Conservation (phyloP, 208 protist genomes). For the Jaenimonas drosophilae region DNA sequence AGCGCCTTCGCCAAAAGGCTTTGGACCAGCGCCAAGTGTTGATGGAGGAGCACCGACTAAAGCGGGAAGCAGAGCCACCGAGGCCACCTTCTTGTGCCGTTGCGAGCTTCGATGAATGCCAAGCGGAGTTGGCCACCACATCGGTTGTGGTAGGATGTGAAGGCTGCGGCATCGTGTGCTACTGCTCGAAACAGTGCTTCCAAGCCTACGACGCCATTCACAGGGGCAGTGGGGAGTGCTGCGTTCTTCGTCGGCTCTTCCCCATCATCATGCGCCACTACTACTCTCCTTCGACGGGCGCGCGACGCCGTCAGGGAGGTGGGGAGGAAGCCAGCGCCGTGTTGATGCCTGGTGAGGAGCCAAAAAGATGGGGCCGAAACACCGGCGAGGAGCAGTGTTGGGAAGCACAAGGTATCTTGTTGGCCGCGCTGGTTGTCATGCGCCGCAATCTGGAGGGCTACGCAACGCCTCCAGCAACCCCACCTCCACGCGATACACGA, state of each 20-base stretch:
- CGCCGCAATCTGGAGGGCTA: too few species aligned
- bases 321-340: not conserved
- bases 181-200: slow-evolving; percentile 48
- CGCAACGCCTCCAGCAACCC: too few species aligned
- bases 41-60: slow-evolving; percentile 11
- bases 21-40: slow-evolving; percentile 19
- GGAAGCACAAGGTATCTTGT: not conserved
- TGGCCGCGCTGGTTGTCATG: not conserved
- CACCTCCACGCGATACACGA: too few species aligned
- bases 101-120: slow-evolving; percentile 4
- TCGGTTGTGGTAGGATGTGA: slow-evolving; percentile 16
- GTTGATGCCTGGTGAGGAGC: not conserved
- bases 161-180: slow-evolving; percentile 46
- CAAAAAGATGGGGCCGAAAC: not conserved
- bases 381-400: not conserved
- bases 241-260: slow-evolving; percentile 35
- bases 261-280: slow-evolving; percentile 42
- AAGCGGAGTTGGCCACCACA: too few species aligned
- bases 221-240: slow-evolving; percentile 29
- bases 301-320: not conserved
- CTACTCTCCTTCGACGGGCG: slow-evolving; percentile 8
- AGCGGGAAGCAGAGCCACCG: too few species aligned
- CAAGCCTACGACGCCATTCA: slow-evolving; percentile 17
- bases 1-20: slow-evolving; percentile 18
- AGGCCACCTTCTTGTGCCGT: too few species aligned